Evolutionary conservation across 2,329 filamentous ascomycete species (phyloP), one percentile per base, ranked within the genome.

Genomic region (Exophiala sp.): DNA sequence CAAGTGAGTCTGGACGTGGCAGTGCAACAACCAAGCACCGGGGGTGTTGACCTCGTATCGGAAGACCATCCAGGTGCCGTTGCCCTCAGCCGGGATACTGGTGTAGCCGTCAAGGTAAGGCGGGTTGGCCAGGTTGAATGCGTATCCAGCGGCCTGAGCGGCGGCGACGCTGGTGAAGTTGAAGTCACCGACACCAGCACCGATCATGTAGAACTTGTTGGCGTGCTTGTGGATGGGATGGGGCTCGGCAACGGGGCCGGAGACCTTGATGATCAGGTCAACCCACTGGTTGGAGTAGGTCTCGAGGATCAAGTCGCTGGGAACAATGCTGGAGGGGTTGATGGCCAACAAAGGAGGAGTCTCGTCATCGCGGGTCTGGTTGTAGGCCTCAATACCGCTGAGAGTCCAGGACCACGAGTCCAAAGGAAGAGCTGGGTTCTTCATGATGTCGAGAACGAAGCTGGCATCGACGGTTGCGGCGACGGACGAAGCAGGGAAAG

Each of bases 171-270:
- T 75, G 2, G 64, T 65, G 73, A 78, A 86, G 10, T 70, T 74
- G 63, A 80, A 86, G 1, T 59, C 50, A 0, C 80, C 80, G 0
- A 60, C 61, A 1, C 81, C 83, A 0, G 68, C 54, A 1, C 83
- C 83, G 33, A 86, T 74, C 16, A 77, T 68, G 61, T 75, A 85
- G 69, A 79, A 81, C 64, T 82, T 83, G 62, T 78, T 81, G 43
- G 78, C 77, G 67, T 86, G 83, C 70, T 85, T 85, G 73, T 86
- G 83, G 47, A 86, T 79, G 0, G 81, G 79, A 54, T 86, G 83
- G 8, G 78, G 71, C 3, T 77, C 80, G 62, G 82, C 78, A 5
- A 77, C 69, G 2, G 68, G 66, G 2, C 64, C 64, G n/a, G 66
- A 64, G 1, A 77, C 68, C 29, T 74, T 66, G 54, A 82, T 71